Percentiles rank a stretch among this genome's conserved stretches.
Conservation (phyloP, 164 flowering plant genomes). For the Brasenia schreberi region DNA sequence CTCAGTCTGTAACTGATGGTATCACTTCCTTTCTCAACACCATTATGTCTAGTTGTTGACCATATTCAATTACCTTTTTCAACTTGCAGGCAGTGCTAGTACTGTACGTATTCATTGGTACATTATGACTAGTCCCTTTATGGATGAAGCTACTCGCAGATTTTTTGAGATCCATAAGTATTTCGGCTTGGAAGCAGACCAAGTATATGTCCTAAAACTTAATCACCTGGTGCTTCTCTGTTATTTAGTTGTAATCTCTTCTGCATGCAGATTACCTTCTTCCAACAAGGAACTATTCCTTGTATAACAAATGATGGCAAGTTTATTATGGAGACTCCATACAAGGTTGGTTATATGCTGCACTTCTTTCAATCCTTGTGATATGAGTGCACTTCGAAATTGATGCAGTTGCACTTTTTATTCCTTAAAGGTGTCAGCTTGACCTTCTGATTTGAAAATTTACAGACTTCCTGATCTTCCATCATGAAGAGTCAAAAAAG, state of each 20-base stretch:
- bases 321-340: constrained; percentile 92
- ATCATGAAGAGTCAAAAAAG: not conserved
- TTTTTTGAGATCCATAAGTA: constrained; percentile 81
- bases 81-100: constrained; percentile 35
- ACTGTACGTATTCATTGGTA: constrained; percentile 81
- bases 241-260: constrained; percentile 1
- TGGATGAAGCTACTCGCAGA: constrained; percentile 78
- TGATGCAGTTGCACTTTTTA: not conserved
- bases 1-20: constrained; percentile 70
- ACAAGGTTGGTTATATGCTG: constrained; percentile 32
- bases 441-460: not conserved
- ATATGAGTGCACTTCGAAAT: not conserved
- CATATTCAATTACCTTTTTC: not conserved
- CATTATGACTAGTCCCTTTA: constrained; percentile 97
- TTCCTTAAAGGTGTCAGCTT: not conserved
- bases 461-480: not conserved
- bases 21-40: constrained; percentile 7
- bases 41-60: not conserved
- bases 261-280: constrained; percentile 69
- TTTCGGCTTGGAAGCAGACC: constrained; percentile 91
- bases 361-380: too few relatives aligned
- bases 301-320: constrained; percentile 89
- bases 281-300: constrained; percentile 99
- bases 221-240: not conserved
- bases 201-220: constrained; percentile 24